Percentiles rank a stretch among this genome's conserved stretches.
phyloP scores from a whole-genome alignment of 768 basidiomycete species.

The Termitomyces titanicus region DNA sequence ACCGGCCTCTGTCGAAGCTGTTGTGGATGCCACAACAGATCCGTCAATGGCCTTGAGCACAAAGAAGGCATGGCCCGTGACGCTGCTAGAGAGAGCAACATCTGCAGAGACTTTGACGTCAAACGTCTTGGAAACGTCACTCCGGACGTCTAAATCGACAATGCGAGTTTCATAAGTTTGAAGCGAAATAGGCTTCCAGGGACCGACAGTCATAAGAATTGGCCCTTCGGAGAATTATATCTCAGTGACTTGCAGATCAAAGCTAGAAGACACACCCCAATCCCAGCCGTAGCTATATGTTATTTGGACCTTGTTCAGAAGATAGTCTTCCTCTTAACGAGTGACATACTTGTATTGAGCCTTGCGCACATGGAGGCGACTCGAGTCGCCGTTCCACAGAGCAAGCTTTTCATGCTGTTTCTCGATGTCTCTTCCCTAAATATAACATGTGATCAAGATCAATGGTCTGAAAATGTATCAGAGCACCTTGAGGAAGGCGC shows the following conservation, averaged over 20 bases:
- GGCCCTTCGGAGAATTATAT: conserved; percentile 48
- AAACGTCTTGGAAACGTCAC: conserved; percentile 50
- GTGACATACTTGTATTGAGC: conserved; percentile 83
- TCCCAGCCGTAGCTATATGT: conserved; percentile 79
- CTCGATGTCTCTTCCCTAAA: conserved; percentile 73
- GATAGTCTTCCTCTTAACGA: background rate
- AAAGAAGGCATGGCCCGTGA: conserved; percentile 40
- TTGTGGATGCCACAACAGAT: conserved; percentile 35
- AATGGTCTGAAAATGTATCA: background rate
- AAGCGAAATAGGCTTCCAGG: conserved; percentile 78
- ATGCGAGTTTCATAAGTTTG: conserved; percentile 67
- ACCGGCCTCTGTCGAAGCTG: conserved; percentile 32
- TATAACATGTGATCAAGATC: background rate
- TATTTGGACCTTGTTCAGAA: background rate
- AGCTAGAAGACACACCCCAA: conserved; percentile 64
- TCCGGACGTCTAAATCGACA: conserved; percentile 60
- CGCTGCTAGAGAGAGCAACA: conserved; percentile 38
- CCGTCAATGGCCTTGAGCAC: conserved; percentile 48
- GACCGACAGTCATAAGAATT: conserved; percentile 80
- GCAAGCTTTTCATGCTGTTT: conserved; percentile 54
- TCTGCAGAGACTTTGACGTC: conserved; percentile 48
- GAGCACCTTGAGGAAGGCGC: conserved; percentile 64
- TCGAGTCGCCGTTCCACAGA: conserved; percentile 91
- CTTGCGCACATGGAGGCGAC: conserved; percentile 87
- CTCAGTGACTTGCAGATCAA: background rate